Evolutionary conservation across 441 rosid genomes (phyloP).

Genomic region (Brassica hybrid): DNA sequence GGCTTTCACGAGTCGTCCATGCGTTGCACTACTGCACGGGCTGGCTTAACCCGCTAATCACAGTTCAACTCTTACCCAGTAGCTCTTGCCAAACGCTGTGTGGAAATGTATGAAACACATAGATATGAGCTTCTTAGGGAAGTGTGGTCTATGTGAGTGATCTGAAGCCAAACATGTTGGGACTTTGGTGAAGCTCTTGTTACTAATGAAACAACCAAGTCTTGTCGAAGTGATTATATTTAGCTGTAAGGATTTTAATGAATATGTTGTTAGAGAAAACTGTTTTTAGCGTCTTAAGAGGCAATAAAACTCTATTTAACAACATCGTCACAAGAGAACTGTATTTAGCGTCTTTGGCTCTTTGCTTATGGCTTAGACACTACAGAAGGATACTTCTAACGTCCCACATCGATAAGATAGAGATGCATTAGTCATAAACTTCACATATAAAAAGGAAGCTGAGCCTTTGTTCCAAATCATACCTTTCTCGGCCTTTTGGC

Average conservation of each 20-base stretch:
- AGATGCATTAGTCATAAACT: not conserved
- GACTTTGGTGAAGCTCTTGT: not conserved
- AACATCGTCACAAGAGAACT: not conserved
- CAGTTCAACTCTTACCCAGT: no score
- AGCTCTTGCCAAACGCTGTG: no score
- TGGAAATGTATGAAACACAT: no score
- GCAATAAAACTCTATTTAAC: not conserved
- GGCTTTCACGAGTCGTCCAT: constrained; percentile 12
- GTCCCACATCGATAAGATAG: not conserved
- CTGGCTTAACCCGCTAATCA: no score
- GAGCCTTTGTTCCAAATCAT: not conserved
- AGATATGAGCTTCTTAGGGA: constrained; percentile 70
- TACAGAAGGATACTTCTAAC: not conserved
- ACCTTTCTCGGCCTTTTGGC: constrained; percentile 93
- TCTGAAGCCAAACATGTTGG: not conserved
- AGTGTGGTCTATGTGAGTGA: constrained; percentile 61
- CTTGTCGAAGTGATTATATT: not conserved
- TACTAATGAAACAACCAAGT: not conserved
- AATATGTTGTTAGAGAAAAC: not conserved
- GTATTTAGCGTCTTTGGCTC: no score
- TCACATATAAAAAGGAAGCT: no score
- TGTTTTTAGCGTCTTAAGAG: not conserved
- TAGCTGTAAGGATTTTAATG: not conserved
- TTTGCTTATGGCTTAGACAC: not conserved
- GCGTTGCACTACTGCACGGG: no score